Evolutionary conservation across 2,329 filamentous ascomycete species (phyloP), one percentile per base, ranked within the genome.

Genomic region (Aquanectria penicillioides): DNA sequence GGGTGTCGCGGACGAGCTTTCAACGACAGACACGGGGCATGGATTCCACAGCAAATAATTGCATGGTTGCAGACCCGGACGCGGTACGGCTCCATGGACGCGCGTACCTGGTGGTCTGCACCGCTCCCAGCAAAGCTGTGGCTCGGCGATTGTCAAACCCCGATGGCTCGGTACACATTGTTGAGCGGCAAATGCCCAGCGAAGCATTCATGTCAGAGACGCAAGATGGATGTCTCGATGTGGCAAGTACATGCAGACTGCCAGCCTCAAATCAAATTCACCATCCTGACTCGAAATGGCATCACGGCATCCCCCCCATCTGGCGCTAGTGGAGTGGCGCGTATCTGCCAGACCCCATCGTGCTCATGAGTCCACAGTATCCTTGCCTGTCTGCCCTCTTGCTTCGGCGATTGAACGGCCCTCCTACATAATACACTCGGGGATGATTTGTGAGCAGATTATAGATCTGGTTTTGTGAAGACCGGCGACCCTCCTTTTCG

Each of bases 251-350:
- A n/a, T n/a, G n/a, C 18, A 12, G 34, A 5, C 17, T 13, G 34
- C 4, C 34, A 22, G 3, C 13, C 44, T 20, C 17, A 20, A 13
- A n/a, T 31, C 9, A 10, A 33, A 53, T 58, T 52, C 43, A 48
- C 34, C 13, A 44, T 58, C 22, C 29, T 26, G 13, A 17, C 36
- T 23, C 3, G 26, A 34, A 28, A 58, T 58, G 48, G 55, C 55
- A 58, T 58, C 55, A 58, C 41, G 28, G 50, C 43, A 28, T 48
- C 29, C 47, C 20, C 29, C 33, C n/a, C n/a, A n/a, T 31, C 40
- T 26, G 9, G 34, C 55, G 41, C 41, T 41, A 58, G 48, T 47
- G 28, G 40, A 33, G 23, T 18, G 25, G 40, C 28, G 25, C 40
- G 50, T 29, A 47, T 38, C 50, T 31, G n/a, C 18, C 41, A 46